Evolutionary conservation across 768 basidiomycete genomes (phyloP).

Genomic region (Suillus alpinus): DNA sequence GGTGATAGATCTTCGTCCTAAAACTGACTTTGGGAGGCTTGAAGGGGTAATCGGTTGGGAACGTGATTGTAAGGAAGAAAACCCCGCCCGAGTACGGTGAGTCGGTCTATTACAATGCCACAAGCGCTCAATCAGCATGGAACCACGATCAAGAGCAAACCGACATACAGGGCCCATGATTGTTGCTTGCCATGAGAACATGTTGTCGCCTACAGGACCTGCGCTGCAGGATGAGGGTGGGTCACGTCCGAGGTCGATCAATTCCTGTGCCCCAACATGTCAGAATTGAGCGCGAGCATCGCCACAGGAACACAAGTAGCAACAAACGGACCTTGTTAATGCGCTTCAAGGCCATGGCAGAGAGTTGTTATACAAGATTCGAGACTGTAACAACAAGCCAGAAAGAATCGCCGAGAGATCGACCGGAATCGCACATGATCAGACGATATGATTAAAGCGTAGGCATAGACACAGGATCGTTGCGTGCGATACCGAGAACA

Average conservation of each 20-base stretch:
- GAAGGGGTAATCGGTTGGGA: slow-evolving; percentile 99
- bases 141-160: slow-evolving; percentile 3
- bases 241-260: slow-evolving; percentile 98
- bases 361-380: slow-evolving; percentile 9
- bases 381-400: slow-evolving; percentile 14
- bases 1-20: slow-evolving; percentile 99
- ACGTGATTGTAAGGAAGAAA: slow-evolving; percentile 93
- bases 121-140: slow-evolving; percentile 18
- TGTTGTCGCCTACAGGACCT: slow-evolving; percentile 95
- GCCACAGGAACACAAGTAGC: slow-evolving; percentile 10
- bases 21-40: slow-evolving; percentile 99
- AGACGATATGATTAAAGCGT: slow-evolving; percentile 15
- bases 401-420: slow-evolving; percentile 27
- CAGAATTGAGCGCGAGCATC: slow-evolving; percentile 14
- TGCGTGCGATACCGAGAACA: background rate
- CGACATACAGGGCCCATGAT: slow-evolving; percentile 96
- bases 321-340: slow-evolving; percentile 85
- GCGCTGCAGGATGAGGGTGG: slow-evolving; percentile 99
- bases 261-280: slow-evolving; percentile 62
- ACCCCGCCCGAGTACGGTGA: slow-evolving; percentile 99
- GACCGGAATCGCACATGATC: slow-evolving; percentile 38
- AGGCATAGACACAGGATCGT: background rate
- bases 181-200: slow-evolving; percentile 99
- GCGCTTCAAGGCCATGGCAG: slow-evolving; percentile 92
- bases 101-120: slow-evolving; percentile 63